phyloP scores from a whole-genome alignment of 306 rosid genomes.

The Citrullus colocynthis region DNA sequence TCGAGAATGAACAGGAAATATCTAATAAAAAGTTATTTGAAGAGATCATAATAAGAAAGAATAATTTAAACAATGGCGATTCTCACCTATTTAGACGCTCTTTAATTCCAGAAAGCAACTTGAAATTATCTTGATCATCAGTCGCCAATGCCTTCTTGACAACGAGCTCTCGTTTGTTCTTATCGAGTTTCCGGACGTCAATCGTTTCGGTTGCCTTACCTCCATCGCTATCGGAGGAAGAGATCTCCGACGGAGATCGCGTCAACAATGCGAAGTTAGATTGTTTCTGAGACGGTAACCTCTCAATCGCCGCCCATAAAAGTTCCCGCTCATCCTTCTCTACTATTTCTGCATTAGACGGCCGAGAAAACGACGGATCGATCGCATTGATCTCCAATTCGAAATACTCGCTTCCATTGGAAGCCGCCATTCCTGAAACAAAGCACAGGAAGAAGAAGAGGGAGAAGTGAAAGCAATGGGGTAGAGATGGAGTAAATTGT shows the following conservation, averaged over 20 bases:
- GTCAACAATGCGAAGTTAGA: conserved; percentile 39
- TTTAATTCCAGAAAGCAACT: conserved; percentile 54
- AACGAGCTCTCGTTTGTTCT: conserved; percentile 42
- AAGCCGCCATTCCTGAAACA: conserved; percentile 46
- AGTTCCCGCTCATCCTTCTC: conserved; percentile 59
- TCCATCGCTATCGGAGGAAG: background rate
- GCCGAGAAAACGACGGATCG: conserved; percentile 42
- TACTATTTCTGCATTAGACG: conserved; percentile 54
- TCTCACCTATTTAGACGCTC: conserved; percentile 47
- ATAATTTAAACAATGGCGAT: background rate
- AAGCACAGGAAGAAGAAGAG: too few relatives aligned
- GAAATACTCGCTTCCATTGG: conserved; percentile 69
- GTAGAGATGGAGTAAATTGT: background rate
- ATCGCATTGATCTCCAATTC: conserved; percentile 22
- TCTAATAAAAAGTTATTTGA: too few relatives aligned
- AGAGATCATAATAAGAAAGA: background rate
- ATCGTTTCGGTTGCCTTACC: conserved; percentile 8
- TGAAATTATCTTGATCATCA: conserved; percentile 54
- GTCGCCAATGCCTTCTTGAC: conserved; percentile 71
- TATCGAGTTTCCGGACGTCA: conserved; percentile 53
- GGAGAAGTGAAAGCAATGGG: background rate
- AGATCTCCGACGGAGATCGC: conserved; percentile 8
- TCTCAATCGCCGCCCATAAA: conserved; percentile 54
- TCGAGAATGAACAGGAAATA: too few relatives aligned
- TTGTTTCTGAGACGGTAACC: conserved; percentile 50